Conservation (phyloP, 495 filamentous ascomycete species). For the Sordaria brevicollis region DNA sequence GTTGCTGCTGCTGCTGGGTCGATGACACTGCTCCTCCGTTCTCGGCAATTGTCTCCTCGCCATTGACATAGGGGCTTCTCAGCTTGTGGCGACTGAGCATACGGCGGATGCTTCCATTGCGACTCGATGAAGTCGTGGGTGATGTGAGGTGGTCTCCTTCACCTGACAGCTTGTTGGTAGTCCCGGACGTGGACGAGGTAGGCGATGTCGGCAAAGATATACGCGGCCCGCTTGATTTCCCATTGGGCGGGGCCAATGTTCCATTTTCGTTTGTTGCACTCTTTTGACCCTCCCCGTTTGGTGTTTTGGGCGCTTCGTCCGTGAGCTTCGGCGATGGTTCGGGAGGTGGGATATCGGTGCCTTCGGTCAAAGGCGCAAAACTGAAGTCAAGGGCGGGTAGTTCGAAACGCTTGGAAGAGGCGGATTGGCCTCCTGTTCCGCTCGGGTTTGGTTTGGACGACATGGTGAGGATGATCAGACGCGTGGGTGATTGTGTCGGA, state of each 20-base stretch:
- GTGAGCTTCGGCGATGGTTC: slow-evolving; percentile 34
- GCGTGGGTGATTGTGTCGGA: background rate
- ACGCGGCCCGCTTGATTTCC: slow-evolving; percentile 15
- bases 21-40: slow-evolving; percentile 7
- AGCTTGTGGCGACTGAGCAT: slow-evolving; percentile 35
- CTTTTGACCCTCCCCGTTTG: slow-evolving; percentile 11
- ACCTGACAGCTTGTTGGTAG: slow-evolving; percentile 31
- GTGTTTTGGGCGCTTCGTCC: slow-evolving; percentile 30
- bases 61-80: slow-evolving; percentile 35
- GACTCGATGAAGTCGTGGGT: slow-evolving; percentile 30
- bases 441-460: slow-evolving; percentile 13
- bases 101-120: slow-evolving; percentile 34
- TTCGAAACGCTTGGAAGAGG: slow-evolving; percentile 36
- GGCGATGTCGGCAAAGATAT: slow-evolving; percentile 22
- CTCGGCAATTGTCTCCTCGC: slow-evolving; percentile 9
- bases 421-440: slow-evolving; percentile 6
- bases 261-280: background rate
- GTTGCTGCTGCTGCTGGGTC: slow-evolving; percentile 30
- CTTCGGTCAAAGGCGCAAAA: slow-evolving; percentile 44
- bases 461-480: slow-evolving; percentile 7
- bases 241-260: slow-evolving; percentile 18
- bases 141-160: slow-evolving; percentile 32
- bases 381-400: slow-evolving; percentile 41
- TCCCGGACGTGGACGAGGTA: slow-evolving; percentile 17
- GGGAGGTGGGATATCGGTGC: slow-evolving; percentile 47